Evolutionary conservation across 352 stramenopile species (phyloP).

Genomic region (Stramenopiles sp.): DNA sequence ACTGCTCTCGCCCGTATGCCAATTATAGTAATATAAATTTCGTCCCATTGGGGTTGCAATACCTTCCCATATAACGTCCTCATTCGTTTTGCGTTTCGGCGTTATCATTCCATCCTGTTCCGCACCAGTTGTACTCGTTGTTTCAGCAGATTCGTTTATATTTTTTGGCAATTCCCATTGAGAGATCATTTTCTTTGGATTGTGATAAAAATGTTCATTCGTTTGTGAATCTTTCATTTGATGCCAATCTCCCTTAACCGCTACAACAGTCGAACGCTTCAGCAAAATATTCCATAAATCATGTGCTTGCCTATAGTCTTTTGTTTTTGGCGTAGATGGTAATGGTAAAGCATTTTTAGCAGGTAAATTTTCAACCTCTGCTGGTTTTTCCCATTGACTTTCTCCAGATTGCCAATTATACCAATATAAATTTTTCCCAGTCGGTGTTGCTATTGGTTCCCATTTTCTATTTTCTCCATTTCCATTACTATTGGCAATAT

Average conservation of each 20-base stretch:
- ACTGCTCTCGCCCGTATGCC: conserved; percentile 14
- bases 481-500: neutral
- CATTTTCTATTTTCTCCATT: neutral
- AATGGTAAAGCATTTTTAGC: neutral
- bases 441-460: conserved; percentile 1
- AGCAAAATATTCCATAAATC: neutral
- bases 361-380: neutral
- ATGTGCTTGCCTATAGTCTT: neutral
- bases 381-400: conserved; percentile 10
- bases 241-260: neutral
- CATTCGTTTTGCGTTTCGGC: neutral
- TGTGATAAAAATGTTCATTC: conserved; percentile 5
- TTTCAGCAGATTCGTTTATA: neutral
- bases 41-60: conserved; percentile 3
- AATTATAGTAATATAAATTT: conserved; percentile 19
- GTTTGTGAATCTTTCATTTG: conserved; percentile 2
- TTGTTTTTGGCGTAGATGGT: conserved; percentile 5
- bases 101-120: neutral
- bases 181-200: neutral
- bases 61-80: neutral
- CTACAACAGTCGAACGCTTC: neutral
- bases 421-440: conserved; percentile 6
- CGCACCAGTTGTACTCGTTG: neutral
- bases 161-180: conserved; percentile 8
- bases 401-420: conserved; percentile 5